These are phyloP conservation scores for Leishmania major DNA, from an alignment of 208 protist genomes.

Conservation along the genomic window DNA sequence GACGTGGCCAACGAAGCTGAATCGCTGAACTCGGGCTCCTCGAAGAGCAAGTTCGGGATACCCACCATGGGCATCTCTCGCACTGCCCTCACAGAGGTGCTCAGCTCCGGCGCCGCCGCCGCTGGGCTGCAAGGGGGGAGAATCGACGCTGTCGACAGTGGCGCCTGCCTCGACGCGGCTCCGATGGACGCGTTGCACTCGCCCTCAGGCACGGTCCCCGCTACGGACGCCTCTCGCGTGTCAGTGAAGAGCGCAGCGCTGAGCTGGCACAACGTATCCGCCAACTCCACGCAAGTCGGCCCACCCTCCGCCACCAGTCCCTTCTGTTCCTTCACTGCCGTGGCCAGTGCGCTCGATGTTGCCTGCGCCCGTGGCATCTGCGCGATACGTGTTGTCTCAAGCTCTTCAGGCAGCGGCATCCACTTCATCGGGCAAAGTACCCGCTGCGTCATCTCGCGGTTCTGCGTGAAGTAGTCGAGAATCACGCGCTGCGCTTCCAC, in stretches of 20 bases:
- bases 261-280: background rate
- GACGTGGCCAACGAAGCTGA: slow-evolving; percentile 29
- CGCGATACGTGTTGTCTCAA: slow-evolving; percentile 7
- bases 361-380: slow-evolving; percentile 3
- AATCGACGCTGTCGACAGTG: background rate
- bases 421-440: slow-evolving; percentile 31
- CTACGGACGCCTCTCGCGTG: background rate
- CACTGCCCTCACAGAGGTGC: background rate
- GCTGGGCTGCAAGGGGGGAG: background rate
- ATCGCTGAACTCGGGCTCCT: slow-evolving; percentile 12
- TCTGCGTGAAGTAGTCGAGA: slow-evolving; percentile 31
- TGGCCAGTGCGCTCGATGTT: background rate
- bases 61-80: slow-evolving; percentile 31
- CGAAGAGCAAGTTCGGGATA: slow-evolving; percentile 40
- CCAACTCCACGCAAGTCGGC: background rate
- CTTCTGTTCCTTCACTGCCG: background rate
- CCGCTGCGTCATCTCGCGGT: slow-evolving; percentile 16
- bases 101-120: background rate
- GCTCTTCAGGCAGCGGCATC: slow-evolving; percentile 6
- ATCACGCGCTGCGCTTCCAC: slow-evolving; percentile 46
- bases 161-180: background rate
- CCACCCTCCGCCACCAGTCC: background rate
- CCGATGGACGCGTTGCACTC: background rate
- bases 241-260: background rate
- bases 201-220: background rate